These are phyloP conservation scores for Lithospermum erythrorhizon DNA, from an alignment of 257 asterid genomes.

Conservation along the genomic window DNA sequence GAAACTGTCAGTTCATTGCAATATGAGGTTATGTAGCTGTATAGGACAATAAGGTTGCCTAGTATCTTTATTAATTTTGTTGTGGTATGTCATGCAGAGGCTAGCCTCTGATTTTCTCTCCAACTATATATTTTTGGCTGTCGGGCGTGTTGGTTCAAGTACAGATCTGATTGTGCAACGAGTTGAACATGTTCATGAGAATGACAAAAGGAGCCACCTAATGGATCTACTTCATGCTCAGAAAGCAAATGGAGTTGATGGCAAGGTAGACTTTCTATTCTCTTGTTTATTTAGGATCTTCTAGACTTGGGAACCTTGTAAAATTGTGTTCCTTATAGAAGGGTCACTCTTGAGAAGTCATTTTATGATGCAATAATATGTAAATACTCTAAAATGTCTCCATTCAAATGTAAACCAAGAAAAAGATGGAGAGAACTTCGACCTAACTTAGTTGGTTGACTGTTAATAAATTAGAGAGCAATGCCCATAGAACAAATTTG, in stretches of 20 bases:
- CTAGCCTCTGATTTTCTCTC: slow-evolving; percentile 18
- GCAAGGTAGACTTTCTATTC: slow-evolving; percentile 36
- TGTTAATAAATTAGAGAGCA: too few relatives aligned
- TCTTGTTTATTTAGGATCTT: background rate
- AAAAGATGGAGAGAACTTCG: too few relatives aligned
- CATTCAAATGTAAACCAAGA: too few relatives aligned
- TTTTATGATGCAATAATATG: too few relatives aligned
- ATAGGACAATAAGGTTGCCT: too few relatives aligned
- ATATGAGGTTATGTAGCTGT: too few relatives aligned
- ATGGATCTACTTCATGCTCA: slow-evolving; percentile 88
- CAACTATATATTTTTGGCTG: slow-evolving; percentile 15
- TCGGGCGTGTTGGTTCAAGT: slow-evolving; percentile 20
- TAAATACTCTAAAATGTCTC: too few relatives aligned
- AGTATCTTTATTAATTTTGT: background rate
- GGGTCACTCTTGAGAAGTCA: too few relatives aligned
- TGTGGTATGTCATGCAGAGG: slow-evolving; percentile 6
- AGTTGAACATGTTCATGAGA: slow-evolving; percentile 27
- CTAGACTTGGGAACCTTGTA: background rate
- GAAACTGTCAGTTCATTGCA: too few relatives aligned
- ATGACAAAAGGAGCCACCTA: slow-evolving; percentile 75
- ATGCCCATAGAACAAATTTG: too few relatives aligned
- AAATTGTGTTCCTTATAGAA: background rate
- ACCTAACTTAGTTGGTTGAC: too few relatives aligned
- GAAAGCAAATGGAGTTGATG: slow-evolving; percentile 43
- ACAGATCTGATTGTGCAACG: slow-evolving; percentile 17